Conservation (phyloP, 805 yeast genomes). For the Ogataea methanolica region DNA sequence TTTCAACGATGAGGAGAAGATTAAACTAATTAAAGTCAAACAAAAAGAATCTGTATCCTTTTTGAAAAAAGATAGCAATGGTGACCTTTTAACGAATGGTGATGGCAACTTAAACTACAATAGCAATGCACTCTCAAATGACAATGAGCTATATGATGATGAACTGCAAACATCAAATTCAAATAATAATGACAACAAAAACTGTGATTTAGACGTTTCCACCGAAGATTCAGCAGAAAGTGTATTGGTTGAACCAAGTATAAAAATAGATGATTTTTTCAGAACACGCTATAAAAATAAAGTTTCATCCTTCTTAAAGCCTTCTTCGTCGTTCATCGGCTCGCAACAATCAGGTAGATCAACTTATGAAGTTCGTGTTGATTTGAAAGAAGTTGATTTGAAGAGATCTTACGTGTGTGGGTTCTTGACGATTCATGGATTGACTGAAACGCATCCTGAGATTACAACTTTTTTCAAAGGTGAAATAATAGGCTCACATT, state of each 20-base stretch:
- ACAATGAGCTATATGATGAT: too few relatives aligned
- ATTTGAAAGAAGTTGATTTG: constrained; percentile 65
- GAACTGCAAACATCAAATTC: background rate
- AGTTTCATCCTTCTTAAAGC: constrained; percentile 44
- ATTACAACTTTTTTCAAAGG: constrained; percentile 71
- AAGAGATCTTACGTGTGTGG: constrained; percentile 49
- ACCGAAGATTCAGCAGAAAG: background rate
- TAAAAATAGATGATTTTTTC: constrained; percentile 17
- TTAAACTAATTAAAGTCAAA: too few relatives aligned
- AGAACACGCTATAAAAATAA: constrained; percentile 6
- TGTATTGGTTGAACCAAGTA: background rate
- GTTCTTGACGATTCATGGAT: constrained; percentile 58
- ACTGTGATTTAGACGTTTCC: too few relatives aligned
- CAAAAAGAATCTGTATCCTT: too few relatives aligned
- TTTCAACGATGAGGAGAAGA: too few relatives aligned
- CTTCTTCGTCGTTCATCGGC: constrained; percentile 61
- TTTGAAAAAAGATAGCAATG: too few relatives aligned
- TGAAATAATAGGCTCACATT: constrained; percentile 58
- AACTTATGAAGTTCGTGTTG: constrained; percentile 64
- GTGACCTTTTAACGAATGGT: too few relatives aligned
- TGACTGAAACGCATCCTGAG: constrained; percentile 57
- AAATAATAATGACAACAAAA: background rate
- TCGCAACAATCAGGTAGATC: constrained; percentile 66
- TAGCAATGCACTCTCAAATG: too few relatives aligned
- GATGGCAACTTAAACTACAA: too few relatives aligned